phyloP scores from a whole-genome alignment of 2,329 filamentous ascomycete genomes.

The Laburnicola sp. region DNA sequence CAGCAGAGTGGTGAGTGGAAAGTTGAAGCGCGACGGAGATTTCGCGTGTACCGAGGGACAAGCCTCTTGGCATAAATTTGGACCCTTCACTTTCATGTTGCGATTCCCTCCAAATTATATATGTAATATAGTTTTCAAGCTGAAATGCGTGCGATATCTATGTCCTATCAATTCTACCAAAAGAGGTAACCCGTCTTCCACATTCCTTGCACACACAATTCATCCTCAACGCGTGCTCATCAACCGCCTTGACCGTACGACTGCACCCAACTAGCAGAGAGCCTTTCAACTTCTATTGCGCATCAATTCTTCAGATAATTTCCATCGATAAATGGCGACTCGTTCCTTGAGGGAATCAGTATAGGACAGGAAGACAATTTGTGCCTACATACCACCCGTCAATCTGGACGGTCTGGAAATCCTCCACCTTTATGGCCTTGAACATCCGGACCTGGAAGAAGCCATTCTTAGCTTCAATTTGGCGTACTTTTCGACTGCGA shows the following conservation, averaged over 20 bases:
- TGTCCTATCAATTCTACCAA: no score
- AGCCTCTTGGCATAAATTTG: slow-evolving; percentile 30
- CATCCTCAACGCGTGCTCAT: no score
- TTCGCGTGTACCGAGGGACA: slow-evolving; percentile 28
- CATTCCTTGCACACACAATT: no score
- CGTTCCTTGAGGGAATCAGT: slow-evolving; percentile 7
- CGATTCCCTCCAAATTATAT: no score
- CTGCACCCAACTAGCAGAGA: background rate
- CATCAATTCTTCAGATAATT: slow-evolving; percentile 12
- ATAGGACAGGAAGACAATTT: background rate
- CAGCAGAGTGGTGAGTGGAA: slow-evolving; percentile 6
- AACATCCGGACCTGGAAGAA: slow-evolving; percentile 31
- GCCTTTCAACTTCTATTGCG: no score
- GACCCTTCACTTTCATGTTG: background rate
- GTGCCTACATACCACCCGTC: slow-evolving; percentile 18
- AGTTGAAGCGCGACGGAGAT: slow-evolving; percentile 5
- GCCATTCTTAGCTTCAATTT: background rate
- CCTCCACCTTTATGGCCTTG: slow-evolving; percentile 28
- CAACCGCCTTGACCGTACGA: background rate
- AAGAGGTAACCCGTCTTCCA: no score
- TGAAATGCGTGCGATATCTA: no score
- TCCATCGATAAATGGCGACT: slow-evolving; percentile 11
- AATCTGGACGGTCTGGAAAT: slow-evolving; percentile 26
- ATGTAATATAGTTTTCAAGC: no score
- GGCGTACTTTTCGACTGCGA: background rate